Evolutionary conservation across 1,284 basidiomycete genomes (phyloP).

Genomic region (Puccinia hordei): DNA sequence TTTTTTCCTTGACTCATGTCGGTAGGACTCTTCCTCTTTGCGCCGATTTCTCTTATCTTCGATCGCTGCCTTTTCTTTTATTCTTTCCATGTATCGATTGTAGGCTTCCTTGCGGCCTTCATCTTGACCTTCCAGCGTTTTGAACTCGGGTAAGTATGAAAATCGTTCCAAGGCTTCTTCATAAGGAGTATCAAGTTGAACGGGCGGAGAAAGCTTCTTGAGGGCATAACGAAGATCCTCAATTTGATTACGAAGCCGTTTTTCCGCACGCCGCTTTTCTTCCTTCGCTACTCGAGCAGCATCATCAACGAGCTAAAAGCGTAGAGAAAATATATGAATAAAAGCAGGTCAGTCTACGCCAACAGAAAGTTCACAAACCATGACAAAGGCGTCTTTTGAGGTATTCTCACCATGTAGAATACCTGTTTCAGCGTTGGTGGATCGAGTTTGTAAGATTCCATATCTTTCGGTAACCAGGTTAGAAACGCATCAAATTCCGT

Average conservation of each 20-base stretch:
- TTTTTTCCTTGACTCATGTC: slow-evolving; percentile 30
- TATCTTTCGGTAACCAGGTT: slow-evolving; percentile 29
- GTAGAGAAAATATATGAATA: slow-evolving; percentile 22
- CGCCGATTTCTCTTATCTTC: slow-evolving; percentile 50
- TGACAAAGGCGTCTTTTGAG: not conserved
- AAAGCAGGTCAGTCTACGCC: too few species aligned
- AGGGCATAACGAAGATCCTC: slow-evolving; percentile 95
- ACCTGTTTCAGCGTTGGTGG: slow-evolving; percentile 30
- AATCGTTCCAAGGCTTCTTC: slow-evolving; percentile 78
- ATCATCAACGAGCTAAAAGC: slow-evolving; percentile 69
- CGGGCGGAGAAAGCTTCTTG: slow-evolving; percentile 78
- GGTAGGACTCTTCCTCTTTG: slow-evolving; percentile 41
- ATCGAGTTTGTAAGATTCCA: slow-evolving; percentile 7
- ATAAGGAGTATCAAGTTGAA: slow-evolving; percentile 73
- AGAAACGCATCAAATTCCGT: slow-evolving; percentile 69
- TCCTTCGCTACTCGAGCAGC: slow-evolving; percentile 70
- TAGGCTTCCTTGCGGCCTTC: slow-evolving; percentile 77
- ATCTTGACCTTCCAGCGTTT: slow-evolving; percentile 74
- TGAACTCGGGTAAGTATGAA: slow-evolving; percentile 77
- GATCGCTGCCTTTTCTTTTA: slow-evolving; percentile 65
- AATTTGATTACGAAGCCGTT: slow-evolving; percentile 79
- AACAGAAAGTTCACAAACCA: not conserved
- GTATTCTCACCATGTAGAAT: slow-evolving; percentile 31
- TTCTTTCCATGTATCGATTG: slow-evolving; percentile 78
- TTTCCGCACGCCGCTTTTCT: slow-evolving; percentile 76